Evolutionary conservation across 768 basidiomycete genomes (phyloP), one percentile per base, ranked within the genome.

Genomic region (Tricholomella constricta): DNA sequence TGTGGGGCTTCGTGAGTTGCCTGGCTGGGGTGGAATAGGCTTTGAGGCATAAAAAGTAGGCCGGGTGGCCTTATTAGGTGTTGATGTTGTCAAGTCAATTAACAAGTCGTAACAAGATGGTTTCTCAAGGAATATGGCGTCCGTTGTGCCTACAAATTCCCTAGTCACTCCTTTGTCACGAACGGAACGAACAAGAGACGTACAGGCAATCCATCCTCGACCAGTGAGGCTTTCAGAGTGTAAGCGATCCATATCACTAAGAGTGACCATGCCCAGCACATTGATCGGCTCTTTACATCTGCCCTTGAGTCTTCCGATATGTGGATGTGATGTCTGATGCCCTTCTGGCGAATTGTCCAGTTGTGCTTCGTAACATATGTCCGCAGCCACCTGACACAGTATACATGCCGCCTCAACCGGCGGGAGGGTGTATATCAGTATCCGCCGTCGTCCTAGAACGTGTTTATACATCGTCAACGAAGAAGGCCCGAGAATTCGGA

Each of bases 151-250:
- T 84, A 48, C 47, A 27, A 45, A 7, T 32, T n/a, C 17, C 15
- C 46, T 32, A 51, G 29, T 51, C 31, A 34, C 41, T 45, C 22
- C 59, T 31, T 34, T 15, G 19, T 8, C 31, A 15, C 38, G 42
- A 56, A 23, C 35, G 22, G 34, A 38, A 48, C 17, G 42, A 25
- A 17, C 46, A 35, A 51, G n/a, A 36, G 9, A 72, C 81, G 56
- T 66, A 81, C 91, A 93, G 27, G 91, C 91, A 48, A 93, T 82
- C 90, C 90, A 94, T 17, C 91, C 91, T 6, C 79, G 73, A 5
- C 88, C 88, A 2, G 69, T 76, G 57, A 73, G 69, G 23, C 78
- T 77, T 65, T 86, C 88, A 15, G 69, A 66, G 48, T 79, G 70
- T 48, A 93, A 64, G 54, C 81, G 76, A 53, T 84, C 83, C 37